A percentile compares a stretch with the other conserved stretches of the same genome.
phyloP scores from a whole-genome alignment of 2,329 filamentous ascomycete species.

The Zymoseptoria passerinii region DNA sequence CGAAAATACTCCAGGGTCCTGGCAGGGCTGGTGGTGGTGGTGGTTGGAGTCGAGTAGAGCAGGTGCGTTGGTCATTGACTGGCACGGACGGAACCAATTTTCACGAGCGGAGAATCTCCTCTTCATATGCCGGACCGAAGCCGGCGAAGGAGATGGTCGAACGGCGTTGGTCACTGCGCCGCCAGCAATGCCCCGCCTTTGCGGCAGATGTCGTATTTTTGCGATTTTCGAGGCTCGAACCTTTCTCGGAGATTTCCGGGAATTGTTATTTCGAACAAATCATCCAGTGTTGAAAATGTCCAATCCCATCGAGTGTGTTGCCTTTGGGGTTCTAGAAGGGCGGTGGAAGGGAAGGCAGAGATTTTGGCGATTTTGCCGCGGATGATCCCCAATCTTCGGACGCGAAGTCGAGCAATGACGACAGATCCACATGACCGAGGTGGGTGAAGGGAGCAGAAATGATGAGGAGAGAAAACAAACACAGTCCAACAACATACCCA shows the following conservation, averaged over 20 bases:
- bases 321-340: neutral
- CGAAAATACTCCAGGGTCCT: neutral
- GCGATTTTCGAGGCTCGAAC: neutral
- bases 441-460: conserved; percentile 5
- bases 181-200: neutral
- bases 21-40: too few relatives aligned
- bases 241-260: neutral
- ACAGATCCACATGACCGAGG: conserved; percentile 4
- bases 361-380: conserved; percentile 4
- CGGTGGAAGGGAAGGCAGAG: neutral
- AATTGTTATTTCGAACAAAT: neutral
- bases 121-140: neutral
- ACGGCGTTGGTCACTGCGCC: neutral
- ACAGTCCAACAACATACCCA: conserved; percentile 40
- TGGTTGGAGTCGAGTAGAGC: neutral
- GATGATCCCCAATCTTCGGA: neutral
- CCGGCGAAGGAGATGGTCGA: neutral
- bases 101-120: neutral
- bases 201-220: neutral
- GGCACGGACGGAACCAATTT: neutral
- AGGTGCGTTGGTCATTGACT: neutral
- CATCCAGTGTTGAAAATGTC: neutral
- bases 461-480: neutral
- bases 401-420: neutral
- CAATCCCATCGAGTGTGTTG: neutral